Conservation (phyloP, 1,284 basidiomycete species). For the Pseudozyma sp. region DNA sequence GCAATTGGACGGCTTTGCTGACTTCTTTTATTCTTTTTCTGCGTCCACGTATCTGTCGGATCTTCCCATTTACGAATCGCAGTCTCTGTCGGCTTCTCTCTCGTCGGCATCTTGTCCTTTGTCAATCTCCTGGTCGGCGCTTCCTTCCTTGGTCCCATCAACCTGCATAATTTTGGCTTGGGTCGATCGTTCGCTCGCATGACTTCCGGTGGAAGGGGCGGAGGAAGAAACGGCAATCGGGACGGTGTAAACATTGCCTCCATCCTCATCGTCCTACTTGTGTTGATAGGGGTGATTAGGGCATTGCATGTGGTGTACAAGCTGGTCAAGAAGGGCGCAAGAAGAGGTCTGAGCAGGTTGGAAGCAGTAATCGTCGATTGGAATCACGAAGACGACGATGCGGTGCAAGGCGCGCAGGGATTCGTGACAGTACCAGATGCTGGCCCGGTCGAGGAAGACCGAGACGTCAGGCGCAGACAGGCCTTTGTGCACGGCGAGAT, state of each 20-base stretch:
- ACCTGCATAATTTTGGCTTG: conserved; percentile 53
- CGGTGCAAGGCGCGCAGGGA: background rate
- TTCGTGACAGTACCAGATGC: conserved; percentile 1
- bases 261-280: conserved; percentile 49
- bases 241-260: conserved; percentile 49
- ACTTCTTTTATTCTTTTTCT: background rate
- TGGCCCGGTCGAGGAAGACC: background rate
- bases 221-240: conserved; percentile 25
- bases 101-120: conserved; percentile 54
- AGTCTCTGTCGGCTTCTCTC: conserved; percentile 55
- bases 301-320: conserved; percentile 47
- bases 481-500: conserved; percentile 10
- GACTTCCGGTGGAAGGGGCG: conserved; percentile 30
- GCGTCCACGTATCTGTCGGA: no score
- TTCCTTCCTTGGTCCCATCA: conserved; percentile 49
- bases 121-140: conserved; percentile 51
- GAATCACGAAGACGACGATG: conserved; percentile 46
- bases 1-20: background rate
- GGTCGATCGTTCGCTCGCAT: conserved; percentile 54
- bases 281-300: conserved; percentile 50
- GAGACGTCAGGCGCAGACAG: conserved; percentile 9
- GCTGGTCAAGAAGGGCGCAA: conserved; percentile 25
- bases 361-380: conserved; percentile 55
- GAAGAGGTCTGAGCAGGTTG: conserved; percentile 35
- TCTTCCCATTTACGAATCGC: background rate